Evolutionary conservation across 257 asterid genomes (phyloP).

Genomic region (Orobanche coerulescens): DNA sequence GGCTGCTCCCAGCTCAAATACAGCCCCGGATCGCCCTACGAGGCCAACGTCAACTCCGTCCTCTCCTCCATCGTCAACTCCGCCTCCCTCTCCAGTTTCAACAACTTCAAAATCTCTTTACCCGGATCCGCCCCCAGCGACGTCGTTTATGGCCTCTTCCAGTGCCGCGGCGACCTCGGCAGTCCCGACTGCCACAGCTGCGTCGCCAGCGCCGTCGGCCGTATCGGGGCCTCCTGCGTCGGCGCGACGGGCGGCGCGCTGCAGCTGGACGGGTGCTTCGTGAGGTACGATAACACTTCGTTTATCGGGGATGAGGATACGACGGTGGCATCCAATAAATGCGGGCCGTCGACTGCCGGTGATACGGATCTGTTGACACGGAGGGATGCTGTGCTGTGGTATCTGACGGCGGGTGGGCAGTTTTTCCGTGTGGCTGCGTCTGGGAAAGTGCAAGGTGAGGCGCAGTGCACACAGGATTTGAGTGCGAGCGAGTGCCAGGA

Average conservation of each 20-base stretch:
- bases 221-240: slow-evolving; percentile 45
- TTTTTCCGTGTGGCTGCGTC: slow-evolving; percentile 67
- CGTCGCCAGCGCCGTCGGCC: slow-evolving; percentile 43
- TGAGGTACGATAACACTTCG: slow-evolving; percentile 54
- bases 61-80: slow-evolving; percentile 66
- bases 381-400: slow-evolving; percentile 46
- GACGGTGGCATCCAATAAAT: slow-evolving; percentile 41
- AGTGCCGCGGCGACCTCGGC: slow-evolving; percentile 76
- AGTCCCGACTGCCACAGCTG: slow-evolving; percentile 48
- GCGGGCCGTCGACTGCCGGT: slow-evolving; percentile 47
- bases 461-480: slow-evolving; percentile 84
- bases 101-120: slow-evolving; percentile 62
- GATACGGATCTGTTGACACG: slow-evolving; percentile 37
- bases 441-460: slow-evolving; percentile 63
- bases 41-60: slow-evolving; percentile 57
- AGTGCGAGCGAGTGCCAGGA: slow-evolving; percentile 62
- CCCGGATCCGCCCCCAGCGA: slow-evolving; percentile 49
- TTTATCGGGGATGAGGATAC: slow-evolving; percentile 65
- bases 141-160: slow-evolving; percentile 60
- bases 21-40: slow-evolving; percentile 43
- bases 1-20: slow-evolving; percentile 68
- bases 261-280: slow-evolving; percentile 75
- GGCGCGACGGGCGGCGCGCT: slow-evolving; percentile 67
- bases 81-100: slow-evolving; percentile 44
- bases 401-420: slow-evolving; percentile 47